These are phyloP conservation scores for Yarrowia sp. DNA, from an alignment of 805 yeast species.

Conservation along the genomic window DNA sequence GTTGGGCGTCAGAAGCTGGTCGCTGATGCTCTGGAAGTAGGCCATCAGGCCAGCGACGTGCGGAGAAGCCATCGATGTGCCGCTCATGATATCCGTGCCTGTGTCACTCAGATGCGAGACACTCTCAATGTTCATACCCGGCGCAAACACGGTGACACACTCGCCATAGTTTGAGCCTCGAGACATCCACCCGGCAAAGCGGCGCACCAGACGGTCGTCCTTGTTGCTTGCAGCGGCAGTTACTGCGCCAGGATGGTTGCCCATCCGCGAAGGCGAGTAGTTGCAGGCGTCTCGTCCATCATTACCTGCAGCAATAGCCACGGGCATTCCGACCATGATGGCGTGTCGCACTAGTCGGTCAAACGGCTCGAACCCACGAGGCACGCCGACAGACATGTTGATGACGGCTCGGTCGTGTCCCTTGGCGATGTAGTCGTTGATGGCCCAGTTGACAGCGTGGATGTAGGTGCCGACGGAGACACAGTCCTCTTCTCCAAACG, in stretches of 20 bases:
- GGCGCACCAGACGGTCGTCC: conserved; percentile 1
- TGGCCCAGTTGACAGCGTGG: conserved; percentile 57
- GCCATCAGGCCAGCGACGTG: conserved; percentile 90
- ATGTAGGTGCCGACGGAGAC: conserved; percentile 51
- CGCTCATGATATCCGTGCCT: conserved; percentile 49
- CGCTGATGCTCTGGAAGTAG: conserved; percentile 47
- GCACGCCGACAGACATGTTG: conserved; percentile 37
- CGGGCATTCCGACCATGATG: conserved; percentile 37
- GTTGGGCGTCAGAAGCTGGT: neutral
- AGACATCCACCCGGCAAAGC: conserved; percentile 38
- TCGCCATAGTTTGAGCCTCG: conserved; percentile 50
- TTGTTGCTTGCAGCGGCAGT: conserved; percentile 14
- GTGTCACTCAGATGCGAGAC: conserved; percentile 37
- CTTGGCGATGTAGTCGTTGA: conserved; percentile 34
- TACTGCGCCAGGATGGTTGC: conserved; percentile 39
- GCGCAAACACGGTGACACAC: conserved; percentile 96
- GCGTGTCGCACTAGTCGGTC: conserved; percentile 39
- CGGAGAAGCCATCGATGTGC: conserved; percentile 99
- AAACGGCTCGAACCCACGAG: conserved; percentile 39
- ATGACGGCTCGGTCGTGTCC: conserved; percentile 7
- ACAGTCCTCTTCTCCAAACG: conserved; percentile 55
- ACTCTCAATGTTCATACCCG: conserved; percentile 86
- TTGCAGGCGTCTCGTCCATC: conserved; percentile 18
- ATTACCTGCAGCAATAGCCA: conserved; percentile 22
- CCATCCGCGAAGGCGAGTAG: conserved; percentile 12